Base-by-base conservation (phyloP, 2,329 filamentous ascomycete genomes). In the Berkeleyomyces basicola region DNA sequence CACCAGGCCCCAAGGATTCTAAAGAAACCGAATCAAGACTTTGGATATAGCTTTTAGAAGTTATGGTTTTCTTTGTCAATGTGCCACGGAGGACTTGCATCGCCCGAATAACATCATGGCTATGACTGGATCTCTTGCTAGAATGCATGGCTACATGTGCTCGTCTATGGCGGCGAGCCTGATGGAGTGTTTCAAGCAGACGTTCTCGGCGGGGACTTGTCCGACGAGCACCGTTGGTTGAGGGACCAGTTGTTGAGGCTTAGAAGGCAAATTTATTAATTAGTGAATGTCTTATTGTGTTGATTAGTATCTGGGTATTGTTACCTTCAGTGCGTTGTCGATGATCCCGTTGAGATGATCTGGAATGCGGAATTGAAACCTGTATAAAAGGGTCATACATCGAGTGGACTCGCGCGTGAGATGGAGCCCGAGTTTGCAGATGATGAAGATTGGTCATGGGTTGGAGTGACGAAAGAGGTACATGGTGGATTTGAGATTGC, bases 1-100 rank as follows among this genome's bases (percentile, higher is more conserved):
- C 65, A 23, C 62, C 61, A 14, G 78, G 74, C 0, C 75, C 68
- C 2, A 83, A 69, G 7, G 74, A 75, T 0, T 73, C 68, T 14
- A 80, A 69, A 4, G 75, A 68, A 3, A 83, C 75, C 58, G 71
- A 75, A 65, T 79, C 70, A 2, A 82, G 70, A 4, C 77, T 75
- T 10, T 71, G 70, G 10, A 82, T 69, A 2, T 78, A 78, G 14
- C 68, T 70, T 65, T 72, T 76, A 0, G 78, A 80, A 2, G 78
- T 78, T 5, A 80, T 74, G 66, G 75, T 71, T 67, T 77, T 78
- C 46, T 70, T 75, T 0, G 72, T 68, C 31, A 75, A 64, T 6
- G 74, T 70, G 14, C 78, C 78, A 49, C 79, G 76, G 42, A 78
- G 67, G 4, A 79, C 62, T 67, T 81, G 79, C 33, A 61, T 58